These are phyloP conservation scores for Mucor saturninus DNA, from an alignment of 371 early-diverging fungal genomes.

Conservation along the genomic window DNA sequence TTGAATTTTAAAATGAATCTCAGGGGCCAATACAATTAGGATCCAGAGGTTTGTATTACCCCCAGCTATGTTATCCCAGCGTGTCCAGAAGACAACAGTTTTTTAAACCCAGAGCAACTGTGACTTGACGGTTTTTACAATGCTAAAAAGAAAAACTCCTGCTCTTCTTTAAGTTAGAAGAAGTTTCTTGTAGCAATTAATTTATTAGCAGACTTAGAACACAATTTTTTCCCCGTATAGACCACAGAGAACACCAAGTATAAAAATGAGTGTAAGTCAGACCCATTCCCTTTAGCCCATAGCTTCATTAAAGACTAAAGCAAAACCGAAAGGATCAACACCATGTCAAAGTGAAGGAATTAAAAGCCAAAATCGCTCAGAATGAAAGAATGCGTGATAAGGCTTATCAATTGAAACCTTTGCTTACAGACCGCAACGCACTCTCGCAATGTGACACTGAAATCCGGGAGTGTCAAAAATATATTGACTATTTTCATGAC, in stretches of 20 bases:
- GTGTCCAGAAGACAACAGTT: neutral
- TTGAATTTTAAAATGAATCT: too few relatives aligned
- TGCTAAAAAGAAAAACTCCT: neutral
- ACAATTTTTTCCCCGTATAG: neutral
- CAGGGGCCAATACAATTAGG: too few relatives aligned
- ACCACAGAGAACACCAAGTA: neutral
- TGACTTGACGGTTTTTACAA: neutral
- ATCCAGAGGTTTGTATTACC: too few relatives aligned
- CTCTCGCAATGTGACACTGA: conserved; percentile 80
- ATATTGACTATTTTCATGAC: conserved; percentile 80
- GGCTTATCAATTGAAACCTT: conserved; percentile 68
- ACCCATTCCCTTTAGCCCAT: neutral
- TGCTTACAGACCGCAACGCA: conserved; percentile 70
- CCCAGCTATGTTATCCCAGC: too few relatives aligned
- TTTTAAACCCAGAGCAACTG: neutral
- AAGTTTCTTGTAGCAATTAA: neutral
- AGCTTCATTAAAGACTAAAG: neutral
- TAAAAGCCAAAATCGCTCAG: conserved; percentile 64
- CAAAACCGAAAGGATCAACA: conserved; percentile 11
- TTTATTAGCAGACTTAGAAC: too few relatives aligned
- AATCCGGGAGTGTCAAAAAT: conserved; percentile 79
- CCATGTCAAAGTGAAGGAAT: conserved; percentile 48
- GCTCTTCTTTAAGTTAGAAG: conserved; percentile 5
- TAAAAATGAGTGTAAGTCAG: conserved; percentile 13
- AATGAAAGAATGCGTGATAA: conserved; percentile 74